Evolutionary conservation across 768 basidiomycete genomes (phyloP), one percentile per base, ranked within the genome.

Genomic region (Podaxis sp.): DNA sequence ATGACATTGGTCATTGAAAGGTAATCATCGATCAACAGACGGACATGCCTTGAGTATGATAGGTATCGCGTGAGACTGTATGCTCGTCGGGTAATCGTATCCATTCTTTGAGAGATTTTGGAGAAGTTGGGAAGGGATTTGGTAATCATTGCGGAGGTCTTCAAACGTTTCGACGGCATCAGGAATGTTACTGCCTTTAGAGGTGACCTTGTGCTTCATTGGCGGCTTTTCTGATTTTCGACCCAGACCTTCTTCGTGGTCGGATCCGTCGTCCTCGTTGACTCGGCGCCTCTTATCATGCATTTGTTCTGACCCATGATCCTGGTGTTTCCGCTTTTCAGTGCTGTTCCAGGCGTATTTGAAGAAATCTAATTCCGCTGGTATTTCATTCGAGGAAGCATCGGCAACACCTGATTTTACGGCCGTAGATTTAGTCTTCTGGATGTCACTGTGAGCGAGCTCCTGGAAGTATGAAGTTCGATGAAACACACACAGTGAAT

Each of bases 281-380:
- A 36, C 63, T 66, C 37, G 68, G 68, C n/a, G 75, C 54, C 67
- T 72, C 78, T 56, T 75, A 71, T 66, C 72, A 76, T 63, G 69
- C 58, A 67, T 67, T 51, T 65, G 65, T 46, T 65, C 66, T 12
- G 61, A 65, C 4, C 67, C 68, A 8, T 66, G 56, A 24, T 67
- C 68, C 3, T 56, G 40, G 48, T 60, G 28, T 71, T 87, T 87
- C 58, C 87, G 82, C 71, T 90, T 90, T 37, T 70, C 74, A 7
- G 76, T 66, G 17, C 77, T 78, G 26, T 81, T 83, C 65, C 86
- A 82, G 2, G 90, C 87, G 65, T 93, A 94, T 68, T 90, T 94
- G 78, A 98, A 99, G 74, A 96, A 96, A 73, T 99, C 94, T 6
- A 98, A 82, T 69, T 91, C 92, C 1, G 79, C 67, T 1, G 91